Conservation (phyloP, 768 basidiomycete genomes). For the Macrolepiota fuliginosa region DNA sequence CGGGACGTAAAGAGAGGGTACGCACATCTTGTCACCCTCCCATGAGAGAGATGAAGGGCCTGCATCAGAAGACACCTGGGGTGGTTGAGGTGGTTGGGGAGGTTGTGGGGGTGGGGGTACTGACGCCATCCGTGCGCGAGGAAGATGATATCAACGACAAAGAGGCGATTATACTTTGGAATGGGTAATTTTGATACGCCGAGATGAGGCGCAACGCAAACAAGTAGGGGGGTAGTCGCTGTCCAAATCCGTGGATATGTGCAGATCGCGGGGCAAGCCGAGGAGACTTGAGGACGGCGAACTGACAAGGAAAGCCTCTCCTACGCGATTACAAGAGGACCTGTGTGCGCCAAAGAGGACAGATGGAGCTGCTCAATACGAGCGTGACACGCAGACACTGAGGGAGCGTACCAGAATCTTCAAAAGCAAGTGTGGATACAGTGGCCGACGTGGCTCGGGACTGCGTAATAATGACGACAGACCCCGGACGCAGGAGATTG, state of each 20-base stretch:
- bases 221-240: background rate
- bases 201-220: background rate
- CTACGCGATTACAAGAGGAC: background rate
- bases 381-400: background rate
- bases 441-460: background rate
- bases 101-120: slow-evolving; percentile 24
- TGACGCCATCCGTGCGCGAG: slow-evolving; percentile 25
- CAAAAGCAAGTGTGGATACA: background rate
- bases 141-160: background rate
- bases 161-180: background rate
- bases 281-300: background rate
- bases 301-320: background rate
- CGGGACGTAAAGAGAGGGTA: slow-evolving; percentile 18
- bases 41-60: slow-evolving; percentile 46
- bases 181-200: slow-evolving; percentile 2
- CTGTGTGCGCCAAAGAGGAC: background rate
- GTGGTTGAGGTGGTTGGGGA: slow-evolving; percentile 20
- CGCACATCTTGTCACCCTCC: slow-evolving; percentile 86
- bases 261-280: background rate
- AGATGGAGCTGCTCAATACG: background rate
- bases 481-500: background rate
- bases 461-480: background rate
- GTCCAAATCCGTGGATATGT: background rate
- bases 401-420: slow-evolving; percentile 1
- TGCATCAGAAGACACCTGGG: slow-evolving; percentile 20